phyloP scores from a whole-genome alignment of 192 early-diverging fungal genomes.

The Backusella westeae region DNA sequence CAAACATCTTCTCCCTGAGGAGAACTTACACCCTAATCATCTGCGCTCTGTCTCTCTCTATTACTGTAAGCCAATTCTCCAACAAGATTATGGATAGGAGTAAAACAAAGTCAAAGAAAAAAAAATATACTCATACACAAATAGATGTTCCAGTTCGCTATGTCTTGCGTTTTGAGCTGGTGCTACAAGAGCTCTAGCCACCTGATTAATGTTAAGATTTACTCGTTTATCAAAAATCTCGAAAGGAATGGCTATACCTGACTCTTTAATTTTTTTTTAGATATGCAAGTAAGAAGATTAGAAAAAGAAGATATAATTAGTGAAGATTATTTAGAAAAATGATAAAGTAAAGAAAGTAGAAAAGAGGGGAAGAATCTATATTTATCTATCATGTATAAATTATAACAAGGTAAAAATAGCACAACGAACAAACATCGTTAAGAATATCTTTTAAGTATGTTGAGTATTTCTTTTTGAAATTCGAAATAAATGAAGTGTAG shows the following conservation, averaged over 20 bases:
- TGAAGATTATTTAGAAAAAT: not conserved
- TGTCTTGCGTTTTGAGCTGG: not conserved
- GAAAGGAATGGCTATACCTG: not conserved
- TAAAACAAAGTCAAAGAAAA: not conserved
- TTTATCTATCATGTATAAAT: not conserved
- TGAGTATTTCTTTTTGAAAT: not conserved
- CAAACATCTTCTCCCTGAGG: not conserved
- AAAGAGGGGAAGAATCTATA: slow-evolving; percentile 1
- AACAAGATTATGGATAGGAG: not conserved
- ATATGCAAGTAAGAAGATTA: not conserved
- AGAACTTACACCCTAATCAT: not conserved
- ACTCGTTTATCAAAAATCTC: not conserved
- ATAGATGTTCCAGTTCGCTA: not conserved
- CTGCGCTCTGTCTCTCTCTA: not conserved
- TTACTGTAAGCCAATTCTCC: not conserved
- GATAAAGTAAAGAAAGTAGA: slow-evolving; percentile 3
- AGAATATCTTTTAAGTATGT: not conserved
- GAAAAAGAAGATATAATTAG: not conserved
- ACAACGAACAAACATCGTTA: not conserved
- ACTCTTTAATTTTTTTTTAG: not conserved
- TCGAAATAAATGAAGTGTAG: not conserved
- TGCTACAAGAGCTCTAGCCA: not conserved
- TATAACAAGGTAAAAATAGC: not conserved
- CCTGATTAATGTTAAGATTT: not conserved
- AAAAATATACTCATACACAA: not conserved